A percentile compares a stretch with the other conserved stretches of the same genome.
Evolutionary conservation across 1,284 basidiomycete species (phyloP).

Genomic region (Marasmius tenuissimus): DNA sequence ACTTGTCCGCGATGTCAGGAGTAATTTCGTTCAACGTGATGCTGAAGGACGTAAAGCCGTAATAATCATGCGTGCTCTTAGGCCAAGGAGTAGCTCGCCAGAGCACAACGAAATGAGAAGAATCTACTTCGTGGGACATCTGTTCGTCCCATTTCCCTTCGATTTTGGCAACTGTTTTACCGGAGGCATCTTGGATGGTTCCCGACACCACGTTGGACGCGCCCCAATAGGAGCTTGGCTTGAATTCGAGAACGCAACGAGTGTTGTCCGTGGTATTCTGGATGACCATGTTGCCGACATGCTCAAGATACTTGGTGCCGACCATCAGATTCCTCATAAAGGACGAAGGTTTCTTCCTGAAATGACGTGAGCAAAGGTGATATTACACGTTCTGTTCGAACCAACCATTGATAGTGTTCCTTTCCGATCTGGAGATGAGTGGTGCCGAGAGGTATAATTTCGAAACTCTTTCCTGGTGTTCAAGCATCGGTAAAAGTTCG

Average conservation of each 20-base stretch:
- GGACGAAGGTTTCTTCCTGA: slow-evolving; percentile 81
- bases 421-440: slow-evolving; percentile 64
- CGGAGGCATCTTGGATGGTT: slow-evolving; percentile 52
- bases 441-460: slow-evolving; percentile 77
- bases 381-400: not conserved
- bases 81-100: slow-evolving; percentile 77
- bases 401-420: slow-evolving; percentile 70
- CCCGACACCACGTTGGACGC: slow-evolving; percentile 76
- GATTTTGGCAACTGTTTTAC: slow-evolving; percentile 54
- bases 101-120: slow-evolving; percentile 69
- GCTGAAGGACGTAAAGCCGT: slow-evolving; percentile 81
- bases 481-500: slow-evolving; percentile 14
- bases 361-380: not conserved
- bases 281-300: slow-evolving; percentile 74
- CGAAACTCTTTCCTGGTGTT: slow-evolving; percentile 73
- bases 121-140: slow-evolving; percentile 63
- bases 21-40: slow-evolving; percentile 84
- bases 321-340: slow-evolving; percentile 90
- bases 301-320: slow-evolving; percentile 88
- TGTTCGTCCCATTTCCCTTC: slow-evolving; percentile 88
- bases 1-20: slow-evolving; percentile 60
- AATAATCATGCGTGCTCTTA: slow-evolving; percentile 72
- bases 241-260: slow-evolving; percentile 77
- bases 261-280: slow-evolving; percentile 56
- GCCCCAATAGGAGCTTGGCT: slow-evolving; percentile 82